phyloP scores from a whole-genome alignment of 768 basidiomycete genomes.

The Phlegmacium glaucopus region DNA sequence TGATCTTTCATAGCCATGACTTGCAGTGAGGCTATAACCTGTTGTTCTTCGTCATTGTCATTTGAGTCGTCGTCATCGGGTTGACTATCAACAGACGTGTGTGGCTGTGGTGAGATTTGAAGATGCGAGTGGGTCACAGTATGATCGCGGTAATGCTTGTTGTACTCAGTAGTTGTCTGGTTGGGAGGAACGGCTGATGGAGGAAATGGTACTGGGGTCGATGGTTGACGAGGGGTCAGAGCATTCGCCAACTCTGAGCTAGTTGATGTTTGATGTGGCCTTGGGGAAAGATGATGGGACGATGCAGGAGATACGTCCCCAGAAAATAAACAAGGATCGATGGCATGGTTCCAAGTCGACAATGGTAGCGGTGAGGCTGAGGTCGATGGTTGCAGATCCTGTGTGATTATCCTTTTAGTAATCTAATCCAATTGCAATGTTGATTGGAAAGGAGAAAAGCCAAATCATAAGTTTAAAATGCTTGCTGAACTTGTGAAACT shows the following conservation, averaged over 20 bases:
- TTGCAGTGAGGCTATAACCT: conserved; percentile 1
- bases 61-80: not conserved
- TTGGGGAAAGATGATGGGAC: conserved; percentile 23
- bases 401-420: not conserved
- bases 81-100: not conserved
- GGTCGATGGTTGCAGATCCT: not conserved
- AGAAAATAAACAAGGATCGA: conserved; percentile 17
- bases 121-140: not conserved
- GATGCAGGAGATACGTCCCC: not conserved
- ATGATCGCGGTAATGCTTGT: no score
- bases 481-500: no score
- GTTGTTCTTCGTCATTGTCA: conserved; percentile 8
- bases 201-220: conserved; percentile 5
- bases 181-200: not conserved
- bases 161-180: no score
- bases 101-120: not conserved
- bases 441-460: no score
- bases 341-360: conserved; percentile 10
- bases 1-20: not conserved
- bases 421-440: not conserved
- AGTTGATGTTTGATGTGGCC: conserved; percentile 25
- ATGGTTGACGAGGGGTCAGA: conserved; percentile 30
- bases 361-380: not conserved
- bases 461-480: no score
- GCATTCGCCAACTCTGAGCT: conserved; percentile 50